Evolutionary conservation across 495 filamentous ascomycete species (phyloP).

Genomic region (Beverwykella pulmonaria): DNA sequence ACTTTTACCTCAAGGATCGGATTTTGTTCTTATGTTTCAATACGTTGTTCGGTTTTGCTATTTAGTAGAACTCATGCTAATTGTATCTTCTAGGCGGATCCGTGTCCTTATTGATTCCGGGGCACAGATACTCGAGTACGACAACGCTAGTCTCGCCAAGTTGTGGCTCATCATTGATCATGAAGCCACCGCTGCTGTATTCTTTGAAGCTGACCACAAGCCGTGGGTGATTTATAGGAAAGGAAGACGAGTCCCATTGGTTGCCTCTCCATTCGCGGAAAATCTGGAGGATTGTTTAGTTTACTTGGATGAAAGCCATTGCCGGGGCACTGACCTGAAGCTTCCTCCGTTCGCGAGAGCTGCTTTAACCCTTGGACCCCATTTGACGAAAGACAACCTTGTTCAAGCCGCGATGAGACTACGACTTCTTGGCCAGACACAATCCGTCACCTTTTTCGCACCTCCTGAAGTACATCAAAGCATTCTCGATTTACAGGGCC

Average conservation of each 20-base stretch:
- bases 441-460: constrained; percentile 46
- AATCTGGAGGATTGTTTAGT: constrained; percentile 67
- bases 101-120: constrained; percentile 57
- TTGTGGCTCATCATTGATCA: constrained; percentile 51
- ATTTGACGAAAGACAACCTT: constrained; percentile 66
- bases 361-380: constrained; percentile 67
- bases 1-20: too few species aligned
- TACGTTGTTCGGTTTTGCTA: too few species aligned
- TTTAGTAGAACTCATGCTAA: too few species aligned
- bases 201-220: constrained; percentile 50
- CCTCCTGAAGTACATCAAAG: constrained; percentile 54
- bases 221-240: constrained; percentile 50
- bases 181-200: constrained; percentile 49
- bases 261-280: constrained; percentile 61
- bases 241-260: constrained; percentile 49
- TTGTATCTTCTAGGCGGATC: constrained; percentile 44
- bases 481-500: constrained; percentile 40
- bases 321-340: constrained; percentile 70
- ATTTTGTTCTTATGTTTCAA: too few species aligned
- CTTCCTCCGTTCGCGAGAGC: constrained; percentile 61
- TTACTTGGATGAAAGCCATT: constrained; percentile 74
- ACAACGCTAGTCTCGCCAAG: constrained; percentile 48
- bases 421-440: constrained; percentile 26
- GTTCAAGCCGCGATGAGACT: constrained; percentile 57
- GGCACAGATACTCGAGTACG: constrained; percentile 55